Evolutionary conservation across 768 basidiomycete species (phyloP).

Genomic region (Termitomyces sp.): DNA sequence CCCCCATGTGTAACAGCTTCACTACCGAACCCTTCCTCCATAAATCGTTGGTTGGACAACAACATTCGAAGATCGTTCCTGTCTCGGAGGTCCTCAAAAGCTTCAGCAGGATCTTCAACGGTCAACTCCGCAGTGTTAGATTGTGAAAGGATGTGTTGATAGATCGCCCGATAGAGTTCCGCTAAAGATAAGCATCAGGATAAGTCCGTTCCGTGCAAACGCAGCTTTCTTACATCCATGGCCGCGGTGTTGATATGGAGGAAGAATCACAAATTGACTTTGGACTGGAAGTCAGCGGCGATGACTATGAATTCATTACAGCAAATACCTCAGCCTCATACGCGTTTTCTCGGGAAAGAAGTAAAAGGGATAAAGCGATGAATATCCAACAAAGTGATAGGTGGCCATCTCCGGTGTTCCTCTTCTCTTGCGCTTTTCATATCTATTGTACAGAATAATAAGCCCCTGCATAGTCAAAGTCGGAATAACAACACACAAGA

Average conservation of each 20-base stretch:
- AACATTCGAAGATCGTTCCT: conserved; percentile 85
- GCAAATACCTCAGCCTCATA: conserved; percentile 72
- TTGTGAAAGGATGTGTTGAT: conserved; percentile 64
- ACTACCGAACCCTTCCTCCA: conserved; percentile 62
- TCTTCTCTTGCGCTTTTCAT: conserved; percentile 73
- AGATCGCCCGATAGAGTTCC: conserved; percentile 82
- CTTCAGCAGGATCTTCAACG: conserved; percentile 97
- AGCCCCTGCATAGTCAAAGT: background rate
- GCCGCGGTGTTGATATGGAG: conserved; percentile 84
- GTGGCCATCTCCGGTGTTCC: conserved; percentile 42
- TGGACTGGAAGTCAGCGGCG: conserved; percentile 3
- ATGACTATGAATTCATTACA: background rate
- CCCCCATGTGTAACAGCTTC: conserved; percentile 42
- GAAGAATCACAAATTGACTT: conserved; percentile 92
- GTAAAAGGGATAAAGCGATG: conserved; percentile 93
- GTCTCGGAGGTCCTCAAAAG: conserved; percentile 94
- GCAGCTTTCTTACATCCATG: conserved; percentile 75
- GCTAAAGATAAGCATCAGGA: conserved; percentile 39
- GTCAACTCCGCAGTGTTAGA: conserved; percentile 84
- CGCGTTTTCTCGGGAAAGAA: conserved; percentile 90
- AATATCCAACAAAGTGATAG: conserved; percentile 94
- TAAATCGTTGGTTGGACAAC: conserved; percentile 56
- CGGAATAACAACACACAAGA: conserved; percentile 53
- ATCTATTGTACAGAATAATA: conserved; percentile 39
- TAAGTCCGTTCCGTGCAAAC: background rate